phyloP scores from a whole-genome alignment of 225 moss, liverwort and hornwort genomes.

The Straminergon stramineum region DNA sequence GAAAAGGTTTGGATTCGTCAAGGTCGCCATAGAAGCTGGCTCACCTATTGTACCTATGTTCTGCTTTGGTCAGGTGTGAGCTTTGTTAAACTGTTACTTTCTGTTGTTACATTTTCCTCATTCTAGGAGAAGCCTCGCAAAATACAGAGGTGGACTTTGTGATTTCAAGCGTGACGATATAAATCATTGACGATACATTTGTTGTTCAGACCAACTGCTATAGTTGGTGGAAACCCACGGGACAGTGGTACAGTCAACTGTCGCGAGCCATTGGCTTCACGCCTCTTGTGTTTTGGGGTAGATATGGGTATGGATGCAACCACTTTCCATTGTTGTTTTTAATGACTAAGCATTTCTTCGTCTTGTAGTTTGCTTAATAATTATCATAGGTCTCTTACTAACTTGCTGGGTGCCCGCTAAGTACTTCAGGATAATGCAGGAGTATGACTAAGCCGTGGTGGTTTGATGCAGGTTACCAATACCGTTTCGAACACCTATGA shows the following conservation, averaged over 20 bases:
- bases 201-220: conserved; percentile 49
- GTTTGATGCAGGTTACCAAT: conserved; percentile 51
- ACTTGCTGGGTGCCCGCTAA: neutral
- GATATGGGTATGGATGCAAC: conserved; percentile 45
- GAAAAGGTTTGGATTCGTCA: conserved; percentile 68
- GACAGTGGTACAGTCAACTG: conserved; percentile 51
- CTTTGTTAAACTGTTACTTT: neutral
- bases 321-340: neutral
- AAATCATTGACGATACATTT: neutral
- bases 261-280: conserved; percentile 84
- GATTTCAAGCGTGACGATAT: neutral
- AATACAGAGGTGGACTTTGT: neutral
- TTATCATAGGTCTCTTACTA: neutral
- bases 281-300: conserved; percentile 90
- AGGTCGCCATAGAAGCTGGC: conserved; percentile 74
- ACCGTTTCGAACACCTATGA: conserved; percentile 67
- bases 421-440: neutral
- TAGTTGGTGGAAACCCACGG: conserved; percentile 83
- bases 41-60: conserved; percentile 78
- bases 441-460: neutral
- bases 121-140: neutral
- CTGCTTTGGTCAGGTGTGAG: conserved; percentile 86
- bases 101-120: neutral
- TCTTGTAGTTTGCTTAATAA: neutral
- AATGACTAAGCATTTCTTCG: neutral